phyloP scores from a whole-genome alignment of 1,284 basidiomycete genomes.

The Malassezia brasiliensis region DNA sequence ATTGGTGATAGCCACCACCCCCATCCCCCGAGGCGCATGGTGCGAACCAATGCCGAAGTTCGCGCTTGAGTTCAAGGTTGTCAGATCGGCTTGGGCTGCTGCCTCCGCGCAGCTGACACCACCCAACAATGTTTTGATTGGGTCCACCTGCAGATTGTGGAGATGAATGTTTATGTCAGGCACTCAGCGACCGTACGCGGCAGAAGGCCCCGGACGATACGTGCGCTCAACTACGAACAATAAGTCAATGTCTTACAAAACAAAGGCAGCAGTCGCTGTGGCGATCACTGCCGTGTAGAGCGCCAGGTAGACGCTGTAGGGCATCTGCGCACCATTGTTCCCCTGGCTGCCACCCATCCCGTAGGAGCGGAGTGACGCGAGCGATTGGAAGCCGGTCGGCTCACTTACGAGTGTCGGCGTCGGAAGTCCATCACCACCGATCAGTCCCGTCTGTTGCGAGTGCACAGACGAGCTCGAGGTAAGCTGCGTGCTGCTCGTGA shows the following conservation, averaged over 20 bases:
- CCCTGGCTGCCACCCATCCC: not conserved
- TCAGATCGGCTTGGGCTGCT: too few species aligned
- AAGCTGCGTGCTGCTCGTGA: not conserved
- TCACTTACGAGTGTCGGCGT: not conserved
- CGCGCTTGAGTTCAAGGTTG: too few species aligned
- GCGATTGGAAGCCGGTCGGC: not conserved
- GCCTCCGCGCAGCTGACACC: too few species aligned
- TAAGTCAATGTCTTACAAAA: not conserved
- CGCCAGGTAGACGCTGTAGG: not conserved
- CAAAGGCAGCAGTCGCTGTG: not conserved
- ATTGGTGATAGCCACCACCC: too few species aligned
- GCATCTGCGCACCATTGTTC: not conserved
- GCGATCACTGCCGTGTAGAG: not conserved
- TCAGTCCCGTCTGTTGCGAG: not conserved
- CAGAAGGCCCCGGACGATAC: too few species aligned
- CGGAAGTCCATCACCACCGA: slow-evolving; percentile 4
- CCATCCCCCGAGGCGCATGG: too few species aligned
- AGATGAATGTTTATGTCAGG: too few species aligned
- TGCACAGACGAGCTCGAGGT: not conserved
- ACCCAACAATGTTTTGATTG: too few species aligned
- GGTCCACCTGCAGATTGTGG: too few species aligned
- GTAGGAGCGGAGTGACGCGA: not conserved
- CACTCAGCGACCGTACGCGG: too few species aligned
- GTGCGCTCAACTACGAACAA: too few species aligned
- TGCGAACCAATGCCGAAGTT: too few species aligned